Base-by-base conservation (phyloP, 106 monocot species). In the Dioscorea zingiberensis region DNA sequence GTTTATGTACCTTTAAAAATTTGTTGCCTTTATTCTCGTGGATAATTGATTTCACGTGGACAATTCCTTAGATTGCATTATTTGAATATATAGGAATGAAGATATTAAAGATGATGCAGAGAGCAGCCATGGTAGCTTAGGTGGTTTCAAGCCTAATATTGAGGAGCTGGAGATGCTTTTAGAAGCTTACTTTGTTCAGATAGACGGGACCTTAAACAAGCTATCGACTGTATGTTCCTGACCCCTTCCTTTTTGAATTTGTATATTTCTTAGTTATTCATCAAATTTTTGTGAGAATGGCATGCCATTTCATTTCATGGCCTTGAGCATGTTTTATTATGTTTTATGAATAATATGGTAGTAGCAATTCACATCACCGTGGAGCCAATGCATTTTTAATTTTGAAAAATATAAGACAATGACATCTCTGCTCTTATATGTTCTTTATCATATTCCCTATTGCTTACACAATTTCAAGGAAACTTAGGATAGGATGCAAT, bases 111-210 rank as follows among this genome's bases (percentile, higher is more conserved):
- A 67, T 26, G 74, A 78, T 47, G 44, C 55, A 30, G 74, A 71
- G 29, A 78, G 85, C 53, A 74, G 67, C 27, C 54, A 28, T 55
- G 70, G 48, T 61, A 77, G 74, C 65, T 68, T 66, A 21, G n/a
- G 44, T 56, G 60, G 55, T 27, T 85, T 71, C 59, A 85, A 85
- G 64, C 75, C 78, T 59, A 72, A 78, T 23, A 78, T 78, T 30
- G 69, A 81, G 47, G 85, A 85, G 29, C 47, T 85, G 68, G 81
- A 85, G 71, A 81, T 85, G 78, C 85, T 85, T 16, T 62, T 85
- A 57, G 85, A 85, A 63, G 81, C 81, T 32, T 85, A 85, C 69
- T 85, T 85, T 69, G 78, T 85, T 54, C 85, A 85, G 63, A 81
- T 85, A 70, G 81, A 85, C 60, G 85, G 78, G 19, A 85, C 78